Evolutionary conservation across 441 rosid genomes (phyloP).

Genomic region (Corymbia citriodora): DNA sequence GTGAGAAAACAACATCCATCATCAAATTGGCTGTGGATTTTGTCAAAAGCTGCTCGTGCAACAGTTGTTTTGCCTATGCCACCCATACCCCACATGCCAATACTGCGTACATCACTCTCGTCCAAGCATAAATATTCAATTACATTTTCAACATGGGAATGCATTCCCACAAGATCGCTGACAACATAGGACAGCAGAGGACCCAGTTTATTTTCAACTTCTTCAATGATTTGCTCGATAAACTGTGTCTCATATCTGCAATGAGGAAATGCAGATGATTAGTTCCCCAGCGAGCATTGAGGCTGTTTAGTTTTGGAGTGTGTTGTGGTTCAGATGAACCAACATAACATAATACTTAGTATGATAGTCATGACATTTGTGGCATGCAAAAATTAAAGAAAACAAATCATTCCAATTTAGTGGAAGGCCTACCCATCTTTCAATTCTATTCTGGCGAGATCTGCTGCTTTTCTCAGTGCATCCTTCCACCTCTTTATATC

Average conservation of each 20-base stretch:
- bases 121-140: not conserved
- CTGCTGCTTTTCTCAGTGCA: not conserved
- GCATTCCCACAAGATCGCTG: not conserved
- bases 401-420: not conserved
- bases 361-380: accelerated
- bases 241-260: not conserved
- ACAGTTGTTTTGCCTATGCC: not conserved
- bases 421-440: not conserved
- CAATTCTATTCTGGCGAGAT: not conserved
- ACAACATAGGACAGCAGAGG: not conserved
- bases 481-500: not conserved
- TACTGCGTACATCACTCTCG: not conserved
- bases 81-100: not conserved
- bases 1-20: constrained; percentile 17
- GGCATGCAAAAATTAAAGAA: not conserved
- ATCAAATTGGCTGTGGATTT: not conserved
- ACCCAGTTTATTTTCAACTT: not conserved
- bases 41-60: not conserved
- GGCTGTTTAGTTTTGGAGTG: not conserved
- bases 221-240: not conserved
- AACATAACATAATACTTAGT: not conserved
- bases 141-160: not conserved
- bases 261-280: not conserved
- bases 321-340: not conserved
- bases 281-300: not conserved